Evolutionary conservation across 768 basidiomycete genomes (phyloP).

Genomic region (Suillus alpinus): DNA sequence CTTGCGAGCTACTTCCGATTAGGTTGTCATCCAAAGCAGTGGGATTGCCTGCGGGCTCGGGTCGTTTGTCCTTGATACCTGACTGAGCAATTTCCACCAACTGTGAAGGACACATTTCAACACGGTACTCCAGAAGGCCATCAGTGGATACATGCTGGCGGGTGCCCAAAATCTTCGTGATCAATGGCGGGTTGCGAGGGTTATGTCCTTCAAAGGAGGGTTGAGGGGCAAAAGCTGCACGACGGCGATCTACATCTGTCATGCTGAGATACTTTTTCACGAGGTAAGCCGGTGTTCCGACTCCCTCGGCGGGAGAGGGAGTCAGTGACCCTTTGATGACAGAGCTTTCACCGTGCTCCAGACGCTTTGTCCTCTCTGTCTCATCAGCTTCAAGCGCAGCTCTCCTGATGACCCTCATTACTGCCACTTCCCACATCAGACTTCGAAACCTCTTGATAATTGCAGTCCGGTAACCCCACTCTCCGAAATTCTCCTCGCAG

Average conservation of each 20-base stretch:
- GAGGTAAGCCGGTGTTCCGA: conserved; percentile 20
- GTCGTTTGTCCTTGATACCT: conserved; percentile 28
- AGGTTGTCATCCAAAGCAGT: conserved; percentile 14
- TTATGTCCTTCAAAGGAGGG: conserved; percentile 1
- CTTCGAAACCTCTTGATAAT: conserved; percentile 21
- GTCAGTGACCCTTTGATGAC: conserved; percentile 18
- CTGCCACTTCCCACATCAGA: conserved; percentile 20
- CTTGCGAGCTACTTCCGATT: conserved; percentile 9
- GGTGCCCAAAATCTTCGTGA: conserved; percentile 33
- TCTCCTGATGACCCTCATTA: conserved; percentile 20
- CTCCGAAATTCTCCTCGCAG: conserved; percentile 26
- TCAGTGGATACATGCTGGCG: conserved; percentile 41
- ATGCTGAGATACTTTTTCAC: conserved; percentile 17
- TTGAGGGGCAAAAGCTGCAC: conserved; percentile 18
- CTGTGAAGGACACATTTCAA: conserved; percentile 35
- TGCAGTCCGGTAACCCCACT: conserved; percentile 19
- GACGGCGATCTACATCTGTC: conserved; percentile 10
- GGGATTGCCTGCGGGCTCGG: conserved; percentile 14
- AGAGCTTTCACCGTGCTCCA: conserved; percentile 14
- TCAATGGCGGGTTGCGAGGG: conserved; percentile 9
- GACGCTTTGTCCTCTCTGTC: conserved; percentile 23
- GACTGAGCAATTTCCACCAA: conserved; percentile 30
- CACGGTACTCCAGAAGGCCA: conserved; percentile 40
- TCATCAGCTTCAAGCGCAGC: conserved; percentile 30
- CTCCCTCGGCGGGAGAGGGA: conserved; percentile 13